phyloP scores from a whole-genome alignment of 139 green algal species.

The Chlamydomonas applanata region DNA sequence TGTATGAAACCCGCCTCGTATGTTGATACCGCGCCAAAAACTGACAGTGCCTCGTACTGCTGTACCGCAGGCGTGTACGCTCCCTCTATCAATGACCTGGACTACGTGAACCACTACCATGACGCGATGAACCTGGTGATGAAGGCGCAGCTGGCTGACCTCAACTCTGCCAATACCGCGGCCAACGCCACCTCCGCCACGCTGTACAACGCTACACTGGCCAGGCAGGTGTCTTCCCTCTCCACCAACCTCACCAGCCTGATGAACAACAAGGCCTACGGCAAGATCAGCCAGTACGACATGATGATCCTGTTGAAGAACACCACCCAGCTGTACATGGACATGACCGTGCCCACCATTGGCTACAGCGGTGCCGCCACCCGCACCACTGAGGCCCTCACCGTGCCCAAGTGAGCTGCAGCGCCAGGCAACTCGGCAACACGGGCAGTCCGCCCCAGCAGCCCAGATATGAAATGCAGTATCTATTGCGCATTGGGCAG shows the following conservation, averaged over 20 bases:
- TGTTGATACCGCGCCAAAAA: neutral
- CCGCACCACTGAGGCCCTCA: no score
- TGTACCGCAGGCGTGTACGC: slow-evolving; percentile 4
- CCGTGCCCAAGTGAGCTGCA: no score
- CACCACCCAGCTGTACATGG: neutral
- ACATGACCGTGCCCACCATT: neutral
- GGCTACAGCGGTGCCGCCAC: neutral
- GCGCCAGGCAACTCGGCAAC: no score
- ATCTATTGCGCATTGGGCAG: no score
- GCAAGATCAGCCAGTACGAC: neutral
- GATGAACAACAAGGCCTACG: neutral
- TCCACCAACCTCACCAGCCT: neutral
- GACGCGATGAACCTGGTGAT: slow-evolving; percentile 9
- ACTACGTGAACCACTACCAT: neutral
- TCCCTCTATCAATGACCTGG: neutral
- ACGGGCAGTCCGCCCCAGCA: no score
- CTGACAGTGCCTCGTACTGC: neutral
- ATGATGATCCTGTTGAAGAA: neutral
- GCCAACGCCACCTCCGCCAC: neutral
- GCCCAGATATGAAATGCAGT: no score
- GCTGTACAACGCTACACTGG: neutral
- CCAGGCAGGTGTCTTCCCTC: neutral
- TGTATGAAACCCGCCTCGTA: neutral
- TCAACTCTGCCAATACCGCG: neutral
- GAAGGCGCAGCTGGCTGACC: neutral